These are phyloP conservation scores for Tothia fuscella DNA, from an alignment of 2,329 filamentous ascomycete genomes.

Conservation along the genomic window DNA sequence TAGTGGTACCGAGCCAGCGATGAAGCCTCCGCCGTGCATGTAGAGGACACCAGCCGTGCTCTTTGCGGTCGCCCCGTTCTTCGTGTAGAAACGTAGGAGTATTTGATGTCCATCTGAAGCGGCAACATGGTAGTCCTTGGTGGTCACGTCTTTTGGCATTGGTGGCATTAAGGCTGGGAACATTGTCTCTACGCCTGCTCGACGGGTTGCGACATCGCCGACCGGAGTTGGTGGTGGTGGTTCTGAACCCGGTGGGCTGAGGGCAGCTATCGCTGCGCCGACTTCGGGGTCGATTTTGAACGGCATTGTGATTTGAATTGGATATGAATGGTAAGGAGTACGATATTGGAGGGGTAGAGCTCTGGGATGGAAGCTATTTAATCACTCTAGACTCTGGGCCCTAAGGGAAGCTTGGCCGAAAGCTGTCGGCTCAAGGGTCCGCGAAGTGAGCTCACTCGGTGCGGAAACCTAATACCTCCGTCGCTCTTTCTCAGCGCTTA, in stretches of 20 bases:
- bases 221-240: neutral
- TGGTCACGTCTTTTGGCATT: neutral
- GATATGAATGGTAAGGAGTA: neutral
- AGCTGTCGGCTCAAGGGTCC: too few species aligned
- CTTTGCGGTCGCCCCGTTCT: neutral
- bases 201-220: slow-evolving; percentile 6
- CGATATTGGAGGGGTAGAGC: neutral
- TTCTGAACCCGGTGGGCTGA: neutral
- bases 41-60: slow-evolving; percentile 14
- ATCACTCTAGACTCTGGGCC: too few species aligned
- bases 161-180: neutral
- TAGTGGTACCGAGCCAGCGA: slow-evolving; percentile 21
- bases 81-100: slow-evolving; percentile 1
- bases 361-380: too few species aligned
- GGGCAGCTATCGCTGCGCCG: neutral
- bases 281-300: slow-evolving; percentile 7
- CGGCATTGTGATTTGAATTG: slow-evolving; percentile 1
- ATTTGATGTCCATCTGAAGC: slow-evolving; percentile 5
- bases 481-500: too few species aligned
- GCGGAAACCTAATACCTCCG: too few species aligned
- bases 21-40: slow-evolving; percentile 32
- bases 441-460: too few species aligned
- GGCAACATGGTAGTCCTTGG: slow-evolving; percentile 4
- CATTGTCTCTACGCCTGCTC: neutral
- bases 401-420: too few species aligned